Evolutionary conservation across 2,329 filamentous ascomycete genomes (phyloP).

Genomic region (Delphinella strobiligena): DNA sequence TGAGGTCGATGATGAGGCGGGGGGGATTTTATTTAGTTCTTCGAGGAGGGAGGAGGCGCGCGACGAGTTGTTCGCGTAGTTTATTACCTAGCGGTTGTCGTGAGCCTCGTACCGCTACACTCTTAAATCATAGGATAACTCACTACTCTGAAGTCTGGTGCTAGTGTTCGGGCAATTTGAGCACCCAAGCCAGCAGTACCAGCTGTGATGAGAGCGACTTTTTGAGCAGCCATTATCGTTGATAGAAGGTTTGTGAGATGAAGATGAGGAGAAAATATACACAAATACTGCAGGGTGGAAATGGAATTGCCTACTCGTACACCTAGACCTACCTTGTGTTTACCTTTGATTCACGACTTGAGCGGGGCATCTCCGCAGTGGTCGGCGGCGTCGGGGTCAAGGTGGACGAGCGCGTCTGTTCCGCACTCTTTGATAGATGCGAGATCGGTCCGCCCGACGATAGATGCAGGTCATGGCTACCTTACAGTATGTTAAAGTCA

Average conservation of each 20-base stretch:
- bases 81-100: constrained; percentile 12
- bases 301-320: too few species aligned
- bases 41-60: constrained; percentile 28
- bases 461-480: not conserved
- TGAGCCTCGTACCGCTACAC: not conserved
- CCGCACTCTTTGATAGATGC: too few species aligned
- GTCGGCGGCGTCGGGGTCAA: not conserved
- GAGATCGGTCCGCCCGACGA: not conserved
- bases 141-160: constrained; percentile 35
- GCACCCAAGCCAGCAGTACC: constrained; percentile 38
- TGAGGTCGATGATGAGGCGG: constrained; percentile 13
- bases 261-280: not conserved
- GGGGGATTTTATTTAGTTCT: constrained; percentile 25
- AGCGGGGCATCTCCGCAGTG: not conserved
- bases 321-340: too few species aligned
- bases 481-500: too few species aligned
- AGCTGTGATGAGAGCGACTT: constrained; percentile 27
- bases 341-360: too few species aligned
- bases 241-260: too few species aligned
- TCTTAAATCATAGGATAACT: constrained; percentile 10
- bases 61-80: constrained; percentile 33
- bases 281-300: too few species aligned
- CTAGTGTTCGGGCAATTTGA: constrained; percentile 33
- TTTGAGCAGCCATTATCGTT: constrained; percentile 12
- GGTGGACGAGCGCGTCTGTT: not conserved